phyloP scores from a whole-genome alignment of 1,284 basidiomycete genomes.

The Pseudozyma sp. region DNA sequence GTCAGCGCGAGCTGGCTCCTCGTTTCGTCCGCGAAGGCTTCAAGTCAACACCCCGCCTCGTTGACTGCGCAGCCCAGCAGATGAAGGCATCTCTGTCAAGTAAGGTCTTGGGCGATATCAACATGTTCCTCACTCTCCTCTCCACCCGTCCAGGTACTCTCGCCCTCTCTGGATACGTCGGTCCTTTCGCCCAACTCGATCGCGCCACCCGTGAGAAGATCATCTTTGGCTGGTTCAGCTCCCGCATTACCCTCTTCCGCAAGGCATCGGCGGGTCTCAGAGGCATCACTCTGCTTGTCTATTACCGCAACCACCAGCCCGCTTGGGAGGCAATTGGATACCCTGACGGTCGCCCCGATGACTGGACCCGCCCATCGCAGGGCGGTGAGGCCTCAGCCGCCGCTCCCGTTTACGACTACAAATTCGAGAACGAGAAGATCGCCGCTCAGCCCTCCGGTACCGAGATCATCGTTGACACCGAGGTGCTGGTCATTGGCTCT shows the following conservation, averaged over 20 bases:
- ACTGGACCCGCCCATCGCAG: constrained; percentile 53
- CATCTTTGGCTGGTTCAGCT: constrained; percentile 54
- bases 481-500: constrained; percentile 70
- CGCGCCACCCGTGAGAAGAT: constrained; percentile 36
- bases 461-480: constrained; percentile 61
- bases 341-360: constrained; percentile 52
- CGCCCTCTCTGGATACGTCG: constrained; percentile 58
- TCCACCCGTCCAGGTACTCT: constrained; percentile 61
- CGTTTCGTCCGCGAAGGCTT: constrained; percentile 59
- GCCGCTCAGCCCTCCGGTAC: constrained; percentile 45
- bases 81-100: constrained; percentile 50
- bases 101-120: constrained; percentile 51
- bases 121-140: constrained; percentile 57
- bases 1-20: constrained; percentile 55
- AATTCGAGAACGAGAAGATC: constrained; percentile 65
- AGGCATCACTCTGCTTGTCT: constrained; percentile 59
- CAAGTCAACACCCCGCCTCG: constrained; percentile 48
- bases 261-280: constrained; percentile 62
- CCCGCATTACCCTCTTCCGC: constrained; percentile 58
- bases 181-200: constrained; percentile 60
- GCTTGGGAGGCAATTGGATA: constrained; percentile 67
- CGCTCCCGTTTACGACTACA: constrained; percentile 51
- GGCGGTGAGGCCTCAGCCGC: constrained; percentile 25
- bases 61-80: constrained; percentile 61
- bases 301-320: constrained; percentile 58